A percentile compares a stretch with the other conserved stretches of the same genome.
These are phyloP conservation scores for Amphirosellinia nigrospora DNA, from an alignment of 495 filamentous ascomycete genomes.

Conservation along the genomic window DNA sequence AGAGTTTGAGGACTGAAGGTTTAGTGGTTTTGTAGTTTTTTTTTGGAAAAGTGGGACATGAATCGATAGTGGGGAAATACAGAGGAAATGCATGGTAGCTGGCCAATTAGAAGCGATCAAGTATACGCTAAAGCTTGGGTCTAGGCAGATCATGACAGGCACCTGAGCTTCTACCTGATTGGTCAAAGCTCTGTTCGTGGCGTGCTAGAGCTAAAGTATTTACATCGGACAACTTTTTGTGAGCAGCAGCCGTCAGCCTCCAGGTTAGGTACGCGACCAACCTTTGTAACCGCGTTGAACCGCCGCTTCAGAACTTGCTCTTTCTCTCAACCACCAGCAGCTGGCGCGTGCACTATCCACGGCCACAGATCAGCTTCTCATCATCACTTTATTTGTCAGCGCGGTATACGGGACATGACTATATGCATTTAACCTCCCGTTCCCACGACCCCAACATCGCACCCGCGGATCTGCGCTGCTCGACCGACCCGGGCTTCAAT, in stretches of 20 bases:
- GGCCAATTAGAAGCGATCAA: too few relatives aligned
- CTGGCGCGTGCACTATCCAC: not conserved
- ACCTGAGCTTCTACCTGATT: not conserved
- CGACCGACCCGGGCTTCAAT: not conserved
- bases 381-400: not conserved
- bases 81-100: not conserved
- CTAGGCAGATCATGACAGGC: not conserved
- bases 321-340: not conserved
- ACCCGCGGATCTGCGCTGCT: not conserved
- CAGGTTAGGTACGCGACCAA: not conserved
- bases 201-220: not conserved
- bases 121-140: not conserved
- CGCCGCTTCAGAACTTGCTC: not conserved
- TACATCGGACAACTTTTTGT: not conserved
- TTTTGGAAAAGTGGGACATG: slow-evolving; percentile 9
- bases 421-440: not conserved
- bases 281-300: not conserved
- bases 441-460: not conserved
- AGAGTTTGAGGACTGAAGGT: not conserved
- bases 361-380: not conserved
- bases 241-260: not conserved
- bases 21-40: slow-evolving; percentile 21
- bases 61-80: not conserved
- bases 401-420: not conserved
- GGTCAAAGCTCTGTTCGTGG: not conserved